Conservation (phyloP, 805 yeast species). For the Barnettozyma botsteinii region DNA sequence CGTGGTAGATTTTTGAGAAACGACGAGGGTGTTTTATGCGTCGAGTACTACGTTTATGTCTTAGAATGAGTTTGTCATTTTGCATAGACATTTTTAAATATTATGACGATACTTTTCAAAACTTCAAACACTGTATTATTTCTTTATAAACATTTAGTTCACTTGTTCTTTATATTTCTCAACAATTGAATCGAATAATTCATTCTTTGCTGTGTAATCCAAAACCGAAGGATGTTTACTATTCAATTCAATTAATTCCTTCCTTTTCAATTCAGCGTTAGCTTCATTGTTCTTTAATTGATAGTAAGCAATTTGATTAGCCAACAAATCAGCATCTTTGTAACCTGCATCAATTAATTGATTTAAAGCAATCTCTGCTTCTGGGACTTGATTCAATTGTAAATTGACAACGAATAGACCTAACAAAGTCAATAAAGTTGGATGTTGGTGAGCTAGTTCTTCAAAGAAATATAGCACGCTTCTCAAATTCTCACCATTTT, state of each 20-base stretch:
- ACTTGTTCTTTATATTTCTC: constrained; percentile 41
- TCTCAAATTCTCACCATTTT: constrained; percentile 36
- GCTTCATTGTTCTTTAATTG: constrained; percentile 44
- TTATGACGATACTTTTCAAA: no score
- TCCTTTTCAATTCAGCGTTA: constrained; percentile 34
- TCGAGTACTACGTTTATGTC: constrained; percentile 46
- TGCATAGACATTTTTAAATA: no score
- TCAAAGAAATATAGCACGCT: constrained; percentile 64
- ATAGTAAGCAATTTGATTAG: constrained; percentile 60
- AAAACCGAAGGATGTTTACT: constrained; percentile 52
- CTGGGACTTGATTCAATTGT: constrained; percentile 75
- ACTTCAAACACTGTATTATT: no score
- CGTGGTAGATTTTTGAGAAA: constrained; percentile 55
- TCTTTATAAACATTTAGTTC: background rate
- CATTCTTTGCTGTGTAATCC: constrained; percentile 57
- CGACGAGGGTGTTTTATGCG: constrained; percentile 38
- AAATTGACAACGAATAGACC: constrained; percentile 71
- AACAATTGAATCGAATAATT: constrained; percentile 64
- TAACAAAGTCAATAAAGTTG: constrained; percentile 42
- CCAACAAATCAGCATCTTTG: constrained; percentile 43
- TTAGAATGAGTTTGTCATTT: constrained; percentile 12
- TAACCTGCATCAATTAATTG: constrained; percentile 38
- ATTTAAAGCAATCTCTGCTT: constrained; percentile 62
- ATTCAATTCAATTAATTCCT: constrained; percentile 39
- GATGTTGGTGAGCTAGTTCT: constrained; percentile 63